phyloP scores from a whole-genome alignment of 192 early-diverging fungal genomes.

The Lunasporangiospora selenospora region DNA sequence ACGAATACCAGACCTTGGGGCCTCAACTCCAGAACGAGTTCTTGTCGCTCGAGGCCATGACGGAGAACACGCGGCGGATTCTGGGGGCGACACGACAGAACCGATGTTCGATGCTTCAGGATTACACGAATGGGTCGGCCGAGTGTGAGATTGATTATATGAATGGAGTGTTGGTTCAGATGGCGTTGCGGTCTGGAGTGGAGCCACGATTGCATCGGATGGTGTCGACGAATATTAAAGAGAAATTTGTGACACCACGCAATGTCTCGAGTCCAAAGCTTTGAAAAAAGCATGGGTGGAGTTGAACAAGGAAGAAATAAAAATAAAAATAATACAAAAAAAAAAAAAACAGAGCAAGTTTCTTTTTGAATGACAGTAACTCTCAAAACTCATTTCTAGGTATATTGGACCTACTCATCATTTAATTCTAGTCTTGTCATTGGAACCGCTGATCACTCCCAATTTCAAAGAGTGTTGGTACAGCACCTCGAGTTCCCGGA shows the following conservation, averaged over 20 bases:
- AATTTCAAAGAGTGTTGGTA: neutral
- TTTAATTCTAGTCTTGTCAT: too few relatives aligned
- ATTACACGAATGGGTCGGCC: slow-evolving; percentile 61
- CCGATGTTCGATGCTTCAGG: slow-evolving; percentile 54
- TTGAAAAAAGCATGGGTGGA: too few relatives aligned
- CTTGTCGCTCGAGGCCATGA: slow-evolving; percentile 46
- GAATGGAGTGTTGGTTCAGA: slow-evolving; percentile 51
- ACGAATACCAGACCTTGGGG: slow-evolving; percentile 35
- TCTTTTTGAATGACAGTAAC: too few relatives aligned
- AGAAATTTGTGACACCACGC: slow-evolving; percentile 30
- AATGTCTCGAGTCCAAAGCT: too few relatives aligned
- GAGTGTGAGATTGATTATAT: slow-evolving; percentile 40
- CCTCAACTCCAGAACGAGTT: slow-evolving; percentile 46
- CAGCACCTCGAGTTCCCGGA: neutral
- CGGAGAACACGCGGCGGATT: slow-evolving; percentile 59
- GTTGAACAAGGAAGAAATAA: too few relatives aligned
- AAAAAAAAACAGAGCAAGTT: too few relatives aligned
- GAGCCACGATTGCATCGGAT: slow-evolving; percentile 20
- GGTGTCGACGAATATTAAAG: slow-evolving; percentile 27
- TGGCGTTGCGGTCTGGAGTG: slow-evolving; percentile 54
- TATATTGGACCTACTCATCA: too few relatives aligned
- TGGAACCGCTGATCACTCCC: too few relatives aligned
- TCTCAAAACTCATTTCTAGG: too few relatives aligned
- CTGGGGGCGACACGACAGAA: slow-evolving; percentile 53
- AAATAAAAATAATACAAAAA: too few relatives aligned